phyloP scores from a whole-genome alignment of 257 asterid genomes.

The Coffea eugenioides region DNA sequence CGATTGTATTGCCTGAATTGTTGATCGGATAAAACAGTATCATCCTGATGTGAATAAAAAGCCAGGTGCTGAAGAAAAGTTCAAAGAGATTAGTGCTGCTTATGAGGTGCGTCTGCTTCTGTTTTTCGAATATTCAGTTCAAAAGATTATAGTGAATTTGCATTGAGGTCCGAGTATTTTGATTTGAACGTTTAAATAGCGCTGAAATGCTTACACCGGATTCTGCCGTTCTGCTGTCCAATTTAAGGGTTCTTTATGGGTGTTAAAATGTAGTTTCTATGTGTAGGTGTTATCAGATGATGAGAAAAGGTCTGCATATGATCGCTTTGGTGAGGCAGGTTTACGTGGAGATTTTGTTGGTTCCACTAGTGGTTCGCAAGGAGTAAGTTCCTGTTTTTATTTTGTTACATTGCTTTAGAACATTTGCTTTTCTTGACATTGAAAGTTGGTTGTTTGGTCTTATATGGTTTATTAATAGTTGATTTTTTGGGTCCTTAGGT shows the following conservation, averaged over 20 bases:
- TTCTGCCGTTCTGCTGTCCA: background rate
- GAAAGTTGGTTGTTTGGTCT: background rate
- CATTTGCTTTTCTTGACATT: background rate
- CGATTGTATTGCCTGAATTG: background rate
- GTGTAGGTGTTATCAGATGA: slow-evolving; percentile 82
- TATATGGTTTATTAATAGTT: slow-evolving; percentile 3
- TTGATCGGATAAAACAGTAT: slow-evolving; percentile 50
- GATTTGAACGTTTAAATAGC: background rate
- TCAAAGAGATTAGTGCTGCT: slow-evolving; percentile 92
- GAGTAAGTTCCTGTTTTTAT: slow-evolving; percentile 45
- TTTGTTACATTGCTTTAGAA: background rate
- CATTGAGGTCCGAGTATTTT: background rate
- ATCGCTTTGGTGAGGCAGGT: slow-evolving; percentile 91
- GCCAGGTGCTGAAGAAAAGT: slow-evolving; percentile 87
- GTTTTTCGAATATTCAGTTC: background rate
- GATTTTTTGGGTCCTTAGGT: slow-evolving; percentile 40
- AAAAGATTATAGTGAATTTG: background rate
- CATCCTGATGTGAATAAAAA: slow-evolving; percentile 93
- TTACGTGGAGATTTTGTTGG: slow-evolving; percentile 64
- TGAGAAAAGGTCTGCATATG: slow-evolving; percentile 82
- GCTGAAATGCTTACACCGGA: background rate
- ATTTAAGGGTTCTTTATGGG: background rate
- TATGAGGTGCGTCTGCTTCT: slow-evolving; percentile 59
- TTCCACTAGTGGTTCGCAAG: slow-evolving; percentile 51
- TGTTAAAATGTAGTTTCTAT: slow-evolving; percentile 15